Percentiles rank a stretch among this genome's conserved stretches.
Conservation (phyloP, 2,329 filamentous ascomycete species). For the Trichoderma aggressivum region DNA sequence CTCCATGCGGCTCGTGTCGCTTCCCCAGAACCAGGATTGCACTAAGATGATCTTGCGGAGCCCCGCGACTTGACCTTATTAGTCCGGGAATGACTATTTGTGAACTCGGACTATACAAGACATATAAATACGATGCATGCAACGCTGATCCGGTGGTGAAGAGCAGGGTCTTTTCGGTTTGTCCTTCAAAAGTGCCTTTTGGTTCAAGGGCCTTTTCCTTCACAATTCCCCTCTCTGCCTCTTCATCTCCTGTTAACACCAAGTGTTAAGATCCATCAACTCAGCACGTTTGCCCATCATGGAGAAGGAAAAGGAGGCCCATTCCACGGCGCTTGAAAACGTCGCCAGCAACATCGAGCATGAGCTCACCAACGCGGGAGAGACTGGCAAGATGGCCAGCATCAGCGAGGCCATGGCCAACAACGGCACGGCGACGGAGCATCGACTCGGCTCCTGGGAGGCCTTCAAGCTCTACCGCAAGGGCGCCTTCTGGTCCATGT, state of each 20-base stretch:
- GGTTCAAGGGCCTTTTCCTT: background rate
- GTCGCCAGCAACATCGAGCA: constrained; percentile 14
- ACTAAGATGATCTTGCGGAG: constrained; percentile 9
- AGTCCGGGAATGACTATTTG: background rate
- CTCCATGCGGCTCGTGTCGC: background rate
- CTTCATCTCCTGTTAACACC: background rate
- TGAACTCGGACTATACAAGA: background rate
- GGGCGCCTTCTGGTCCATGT: constrained; percentile 37
- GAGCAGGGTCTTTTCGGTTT: background rate
- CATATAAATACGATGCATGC: constrained; percentile 11
- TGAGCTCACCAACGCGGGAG: constrained; percentile 12
- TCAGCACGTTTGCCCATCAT: background rate
- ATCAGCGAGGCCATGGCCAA: constrained; percentile 15
- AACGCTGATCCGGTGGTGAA: background rate
- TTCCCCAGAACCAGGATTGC: constrained; percentile 4
- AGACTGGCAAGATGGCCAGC: constrained; percentile 13
- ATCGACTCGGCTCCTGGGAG: constrained; percentile 14
- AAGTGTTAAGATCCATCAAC: background rate
- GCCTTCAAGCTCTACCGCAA: constrained; percentile 33
- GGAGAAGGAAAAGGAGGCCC: constrained; percentile 14
- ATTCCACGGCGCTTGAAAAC: constrained; percentile 10
- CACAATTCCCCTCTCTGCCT: background rate
- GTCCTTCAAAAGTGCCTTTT: background rate
- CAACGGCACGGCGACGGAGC: constrained; percentile 6
- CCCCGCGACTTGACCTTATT: constrained; percentile 12